Evolutionary conservation across 2,329 filamentous ascomycete species (phyloP).

Genomic region (Nemania serpens): DNA sequence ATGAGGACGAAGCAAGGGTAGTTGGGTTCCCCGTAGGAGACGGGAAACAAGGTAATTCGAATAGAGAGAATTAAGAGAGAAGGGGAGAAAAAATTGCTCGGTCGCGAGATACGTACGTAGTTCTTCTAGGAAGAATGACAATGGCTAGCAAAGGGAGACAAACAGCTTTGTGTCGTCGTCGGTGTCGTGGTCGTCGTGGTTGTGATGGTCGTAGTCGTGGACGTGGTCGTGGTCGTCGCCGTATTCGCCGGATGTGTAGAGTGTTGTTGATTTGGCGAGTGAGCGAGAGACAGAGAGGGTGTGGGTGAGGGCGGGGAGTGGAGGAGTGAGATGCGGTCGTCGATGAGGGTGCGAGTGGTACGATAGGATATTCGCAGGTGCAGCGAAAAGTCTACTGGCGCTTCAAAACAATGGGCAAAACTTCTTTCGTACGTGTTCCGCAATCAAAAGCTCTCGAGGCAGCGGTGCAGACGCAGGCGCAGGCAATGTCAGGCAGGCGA

Average conservation of each 20-base stretch:
- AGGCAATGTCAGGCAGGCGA: constrained; percentile 1
- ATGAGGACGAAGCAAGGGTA: background rate
- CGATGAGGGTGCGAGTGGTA: constrained; percentile 10
- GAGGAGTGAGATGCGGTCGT: background rate
- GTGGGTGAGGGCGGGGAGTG: background rate
- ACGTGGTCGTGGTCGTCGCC: background rate
- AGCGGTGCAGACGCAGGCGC: constrained; percentile 17
- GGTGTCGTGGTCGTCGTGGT: constrained; percentile 8
- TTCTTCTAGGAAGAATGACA: constrained; percentile 22
- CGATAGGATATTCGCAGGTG: constrained; percentile 14
- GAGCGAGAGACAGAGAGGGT: background rate
- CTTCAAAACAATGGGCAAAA: constrained; percentile 30
- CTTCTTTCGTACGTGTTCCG: constrained; percentile 27
- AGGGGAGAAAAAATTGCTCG: constrained; percentile 25
- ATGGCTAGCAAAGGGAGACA: constrained; percentile 11
- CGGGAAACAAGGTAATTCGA: background rate
- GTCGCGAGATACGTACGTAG: constrained; percentile 28
- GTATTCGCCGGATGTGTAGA: constrained; percentile 14
- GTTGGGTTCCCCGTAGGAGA: background rate
- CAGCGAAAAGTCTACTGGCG: constrained; percentile 20
- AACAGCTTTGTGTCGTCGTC: constrained; percentile 3
- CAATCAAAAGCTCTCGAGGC: constrained; percentile 23
- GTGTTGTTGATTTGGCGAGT: background rate
- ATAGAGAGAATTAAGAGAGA: background rate
- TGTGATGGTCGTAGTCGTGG: too few species aligned